Evolutionary conservation across 768 basidiomycete genomes (phyloP).

Genomic region (Gymnopilus dilepis): DNA sequence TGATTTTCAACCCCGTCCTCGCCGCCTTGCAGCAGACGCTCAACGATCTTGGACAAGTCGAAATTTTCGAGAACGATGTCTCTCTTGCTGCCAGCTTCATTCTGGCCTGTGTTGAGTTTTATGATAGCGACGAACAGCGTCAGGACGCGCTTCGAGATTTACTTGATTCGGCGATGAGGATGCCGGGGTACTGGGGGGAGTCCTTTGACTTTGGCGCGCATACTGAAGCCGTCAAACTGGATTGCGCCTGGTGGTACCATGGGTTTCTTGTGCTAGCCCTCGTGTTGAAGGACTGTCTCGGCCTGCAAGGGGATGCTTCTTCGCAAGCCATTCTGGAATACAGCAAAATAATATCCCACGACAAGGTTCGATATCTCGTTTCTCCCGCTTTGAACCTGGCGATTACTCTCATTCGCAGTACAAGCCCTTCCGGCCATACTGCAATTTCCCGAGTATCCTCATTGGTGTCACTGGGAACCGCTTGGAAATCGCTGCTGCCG

Average conservation of each 20-base stretch:
- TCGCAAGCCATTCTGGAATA: constrained; percentile 14
- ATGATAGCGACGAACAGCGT: not conserved
- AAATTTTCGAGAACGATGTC: constrained; percentile 10
- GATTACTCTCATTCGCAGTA: constrained; percentile 16
- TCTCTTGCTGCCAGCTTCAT: constrained; percentile 15
- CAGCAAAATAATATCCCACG: no score
- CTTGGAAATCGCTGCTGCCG: constrained; percentile 16
- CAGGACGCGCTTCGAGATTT: not conserved
- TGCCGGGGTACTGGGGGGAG: not conserved
- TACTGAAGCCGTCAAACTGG: not conserved
- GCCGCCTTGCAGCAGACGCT: constrained; percentile 13
- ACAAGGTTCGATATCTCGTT: no score
- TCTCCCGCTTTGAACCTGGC: constrained; percentile 7
- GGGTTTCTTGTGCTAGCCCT: constrained; percentile 11
- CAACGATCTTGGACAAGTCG: constrained; percentile 5
- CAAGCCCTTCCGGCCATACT: constrained; percentile 19
- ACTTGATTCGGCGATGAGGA: not conserved
- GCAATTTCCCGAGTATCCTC: constrained; percentile 25
- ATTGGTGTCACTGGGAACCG: constrained; percentile 26
- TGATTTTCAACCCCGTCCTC: constrained; percentile 16
- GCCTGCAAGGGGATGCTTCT: constrained; percentile 20
- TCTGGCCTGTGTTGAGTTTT: not conserved
- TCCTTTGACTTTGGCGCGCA: not conserved
- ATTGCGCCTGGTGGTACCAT: constrained; percentile 13
- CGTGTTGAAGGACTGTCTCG: constrained; percentile 20